Evolutionary conservation across 805 yeast species (phyloP).

Genomic region (Cyberlindnera sargentensis): DNA sequence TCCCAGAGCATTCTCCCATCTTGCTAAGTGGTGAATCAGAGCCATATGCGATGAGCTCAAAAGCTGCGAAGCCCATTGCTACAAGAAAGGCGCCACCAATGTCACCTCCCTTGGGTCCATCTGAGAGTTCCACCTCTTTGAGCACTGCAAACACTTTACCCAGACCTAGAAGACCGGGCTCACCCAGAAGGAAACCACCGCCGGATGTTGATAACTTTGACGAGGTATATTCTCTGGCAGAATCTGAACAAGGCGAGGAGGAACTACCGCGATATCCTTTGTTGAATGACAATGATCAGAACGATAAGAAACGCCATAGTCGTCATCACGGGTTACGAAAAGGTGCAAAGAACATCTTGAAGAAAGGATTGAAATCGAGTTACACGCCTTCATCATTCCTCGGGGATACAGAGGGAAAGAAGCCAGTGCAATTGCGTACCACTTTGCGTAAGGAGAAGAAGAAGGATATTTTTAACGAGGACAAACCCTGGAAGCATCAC

Average conservation of each 20-base stretch:
- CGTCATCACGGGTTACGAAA: slow-evolving; percentile 11
- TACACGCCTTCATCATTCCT: slow-evolving; percentile 1
- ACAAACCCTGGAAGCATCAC: slow-evolving; percentile 93
- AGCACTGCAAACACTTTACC: too few relatives aligned
- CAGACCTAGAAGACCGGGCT: slow-evolving; percentile 7
- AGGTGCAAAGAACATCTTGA: slow-evolving; percentile 20
- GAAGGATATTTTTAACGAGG: slow-evolving; percentile 58
- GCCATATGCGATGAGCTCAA: neutral
- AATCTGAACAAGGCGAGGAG: slow-evolving; percentile 5
- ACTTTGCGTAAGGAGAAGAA: slow-evolving; percentile 23
- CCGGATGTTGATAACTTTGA: slow-evolving; percentile 6
- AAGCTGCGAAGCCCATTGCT: neutral
- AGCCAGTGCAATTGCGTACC: slow-evolving; percentile 20
- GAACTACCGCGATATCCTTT: slow-evolving; percentile 21
- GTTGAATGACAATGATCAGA: slow-evolving; percentile 2
- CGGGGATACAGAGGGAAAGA: slow-evolving; percentile 1
- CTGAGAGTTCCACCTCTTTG: neutral
- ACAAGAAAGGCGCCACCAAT: slow-evolving; percentile 21
- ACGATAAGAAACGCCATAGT: slow-evolving; percentile 4
- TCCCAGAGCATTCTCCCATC: slow-evolving; percentile 1
- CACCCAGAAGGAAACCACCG: slow-evolving; percentile 22
- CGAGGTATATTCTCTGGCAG: neutral
- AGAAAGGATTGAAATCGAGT: slow-evolving; percentile 15
- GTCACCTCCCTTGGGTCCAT: slow-evolving; percentile 8
- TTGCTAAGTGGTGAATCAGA: neutral